phyloP scores from a whole-genome alignment of 1,139 yeast genomes.

The Blastobotrys arbuscula region DNA sequence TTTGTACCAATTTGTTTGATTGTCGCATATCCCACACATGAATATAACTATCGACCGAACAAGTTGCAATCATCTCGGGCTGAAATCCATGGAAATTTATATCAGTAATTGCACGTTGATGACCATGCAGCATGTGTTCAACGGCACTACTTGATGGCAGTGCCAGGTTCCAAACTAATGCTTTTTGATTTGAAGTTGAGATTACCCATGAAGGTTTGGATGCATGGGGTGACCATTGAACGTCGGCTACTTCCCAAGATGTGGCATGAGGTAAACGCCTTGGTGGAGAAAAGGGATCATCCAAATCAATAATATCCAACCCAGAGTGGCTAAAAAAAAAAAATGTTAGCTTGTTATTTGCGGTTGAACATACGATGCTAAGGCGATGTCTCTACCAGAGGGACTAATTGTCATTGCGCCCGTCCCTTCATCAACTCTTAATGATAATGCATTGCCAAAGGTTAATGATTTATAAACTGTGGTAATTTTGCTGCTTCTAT shows the following conservation, averaged over 20 bases:
- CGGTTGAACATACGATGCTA: constrained; percentile 55
- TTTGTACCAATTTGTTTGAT: constrained; percentile 62
- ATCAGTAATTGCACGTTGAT: constrained; percentile 90
- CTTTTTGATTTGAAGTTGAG: constrained; percentile 92
- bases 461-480: constrained; percentile 17
- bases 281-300: constrained; percentile 93
- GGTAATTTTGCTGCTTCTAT: not conserved
- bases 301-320: constrained; percentile 80
- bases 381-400: constrained; percentile 85
- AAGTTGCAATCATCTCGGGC: constrained; percentile 88
- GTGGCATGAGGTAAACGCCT: constrained; percentile 89
- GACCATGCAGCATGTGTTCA: constrained; percentile 81
- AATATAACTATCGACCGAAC: constrained; percentile 84
- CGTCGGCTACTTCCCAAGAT: constrained; percentile 98
- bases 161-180: constrained; percentile 85
- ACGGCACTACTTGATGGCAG: constrained; percentile 74
- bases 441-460: constrained; percentile 48
- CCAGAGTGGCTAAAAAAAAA: constrained; percentile 57
- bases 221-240: constrained; percentile 93
- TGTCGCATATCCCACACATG: constrained; percentile 88
- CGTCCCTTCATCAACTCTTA: constrained; percentile 87
- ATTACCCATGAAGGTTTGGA: constrained; percentile 86
- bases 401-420: constrained; percentile 94
- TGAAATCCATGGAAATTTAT: constrained; percentile 84
- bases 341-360: not conserved